phyloP scores from a whole-genome alignment of 2,329 filamentous ascomycete species.

The Aspergillus amoenus region DNA sequence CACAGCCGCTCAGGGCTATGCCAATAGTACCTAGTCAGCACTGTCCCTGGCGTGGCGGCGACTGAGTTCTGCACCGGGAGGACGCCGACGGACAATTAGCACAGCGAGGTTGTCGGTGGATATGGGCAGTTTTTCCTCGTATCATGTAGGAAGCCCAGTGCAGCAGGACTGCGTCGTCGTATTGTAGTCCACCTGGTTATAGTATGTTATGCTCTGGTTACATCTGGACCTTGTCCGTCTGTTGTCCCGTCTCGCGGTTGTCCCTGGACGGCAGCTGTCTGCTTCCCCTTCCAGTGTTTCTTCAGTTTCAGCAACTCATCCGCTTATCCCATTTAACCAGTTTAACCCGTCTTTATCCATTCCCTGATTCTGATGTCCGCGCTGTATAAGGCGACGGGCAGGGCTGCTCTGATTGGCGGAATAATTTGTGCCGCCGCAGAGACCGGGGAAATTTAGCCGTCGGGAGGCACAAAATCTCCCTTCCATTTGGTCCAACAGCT shows the following conservation, averaged over 20 bases:
- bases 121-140: conserved; percentile 22
- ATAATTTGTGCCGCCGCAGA: conserved; percentile 27
- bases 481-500: conserved; percentile 5
- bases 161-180: background rate
- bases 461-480: conserved; percentile 10
- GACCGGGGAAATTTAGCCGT: conserved; percentile 25
- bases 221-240: background rate
- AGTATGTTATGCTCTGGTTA: background rate
- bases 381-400: background rate
- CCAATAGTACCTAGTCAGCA: background rate
- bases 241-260: too few species aligned
- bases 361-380: background rate
- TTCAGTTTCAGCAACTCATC: background rate
- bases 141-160: conserved; percentile 9
- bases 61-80: too few species aligned
- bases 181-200: background rate
- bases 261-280: too few species aligned
- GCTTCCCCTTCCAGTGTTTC: too few species aligned
- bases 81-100: conserved; percentile 10
- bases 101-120: conserved; percentile 9
- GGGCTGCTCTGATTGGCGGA: conserved; percentile 32
- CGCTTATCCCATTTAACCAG: background rate
- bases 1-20: background rate
- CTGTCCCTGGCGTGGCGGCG: background rate
- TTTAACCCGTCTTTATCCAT: background rate